Conservation (phyloP, 1,284 basidiomycete species). For the Bjerkandera adusta region DNA sequence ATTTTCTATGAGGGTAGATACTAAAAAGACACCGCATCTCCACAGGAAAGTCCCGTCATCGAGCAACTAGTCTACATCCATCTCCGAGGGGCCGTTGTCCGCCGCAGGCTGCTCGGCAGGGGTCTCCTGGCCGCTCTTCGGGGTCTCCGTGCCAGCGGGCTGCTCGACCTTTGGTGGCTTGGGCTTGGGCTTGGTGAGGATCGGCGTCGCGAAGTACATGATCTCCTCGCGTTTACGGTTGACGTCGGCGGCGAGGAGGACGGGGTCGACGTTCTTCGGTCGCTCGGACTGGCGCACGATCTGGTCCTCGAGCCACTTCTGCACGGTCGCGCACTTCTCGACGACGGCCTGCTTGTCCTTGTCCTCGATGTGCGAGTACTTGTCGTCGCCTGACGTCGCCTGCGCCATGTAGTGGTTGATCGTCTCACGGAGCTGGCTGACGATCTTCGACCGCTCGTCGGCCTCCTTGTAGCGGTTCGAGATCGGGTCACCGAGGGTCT, state of each 20-base stretch:
- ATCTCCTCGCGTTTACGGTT: conserved; percentile 88
- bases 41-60: conserved; percentile 2
- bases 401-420: conserved; percentile 82
- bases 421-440: conserved; percentile 77
- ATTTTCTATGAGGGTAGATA: conserved; percentile 19
- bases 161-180: conserved; percentile 62
- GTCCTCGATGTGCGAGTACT: conserved; percentile 83
- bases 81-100: conserved; percentile 59
- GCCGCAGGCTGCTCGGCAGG: conserved; percentile 42
- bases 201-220: conserved; percentile 80
- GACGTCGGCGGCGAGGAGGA: conserved; percentile 79
- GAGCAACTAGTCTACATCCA: conserved; percentile 74
- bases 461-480: conserved; percentile 76
- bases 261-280: conserved; percentile 83
- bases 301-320: conserved; percentile 94
- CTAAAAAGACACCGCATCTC: conserved; percentile 7
- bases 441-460: conserved; percentile 75
- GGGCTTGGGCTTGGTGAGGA: conserved; percentile 87
- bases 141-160: conserved; percentile 58
- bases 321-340: conserved; percentile 77
- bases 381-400: conserved; percentile 81
- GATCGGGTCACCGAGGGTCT: conserved; percentile 83
- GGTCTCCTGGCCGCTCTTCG: conserved; percentile 60
- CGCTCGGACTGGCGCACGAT: conserved; percentile 82
- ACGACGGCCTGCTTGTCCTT: conserved; percentile 84